phyloP scores from a whole-genome alignment of 352 stramenopile species.

The Phytophthora multivora region DNA sequence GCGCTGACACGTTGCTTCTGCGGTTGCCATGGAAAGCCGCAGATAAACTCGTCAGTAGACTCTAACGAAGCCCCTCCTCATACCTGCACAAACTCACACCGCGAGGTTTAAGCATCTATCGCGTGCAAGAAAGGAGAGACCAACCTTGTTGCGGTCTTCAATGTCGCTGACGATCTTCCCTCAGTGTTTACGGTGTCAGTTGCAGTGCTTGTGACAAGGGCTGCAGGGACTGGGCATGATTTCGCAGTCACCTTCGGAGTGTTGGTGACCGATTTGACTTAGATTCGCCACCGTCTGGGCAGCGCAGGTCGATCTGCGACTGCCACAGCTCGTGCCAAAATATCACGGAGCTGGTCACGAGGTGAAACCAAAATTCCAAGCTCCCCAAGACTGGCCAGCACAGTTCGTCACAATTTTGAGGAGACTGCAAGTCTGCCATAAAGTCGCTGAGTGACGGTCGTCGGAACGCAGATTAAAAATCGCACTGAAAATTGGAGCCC shows the following conservation, averaged over 20 bases:
- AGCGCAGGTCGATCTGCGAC: slow-evolving; percentile 6
- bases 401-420: slow-evolving; percentile 14
- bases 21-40: no score
- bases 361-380: slow-evolving; percentile 6
- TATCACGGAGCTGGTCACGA: neutral
- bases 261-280: slow-evolving; percentile 7
- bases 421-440: neutral
- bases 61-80: neutral
- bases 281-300: neutral
- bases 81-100: neutral
- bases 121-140: neutral
- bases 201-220: slow-evolving; percentile 27
- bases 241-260: neutral
- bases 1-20: no score
- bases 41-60: no score
- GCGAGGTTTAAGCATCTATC: neutral
- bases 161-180: neutral
- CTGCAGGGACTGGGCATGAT: slow-evolving; percentile 18
- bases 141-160: neutral
- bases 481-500: slow-evolving; percentile 10
- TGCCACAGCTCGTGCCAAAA: neutral
- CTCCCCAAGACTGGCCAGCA: neutral
- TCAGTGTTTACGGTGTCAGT: slow-evolving; percentile 12
- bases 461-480: slow-evolving; percentile 29
- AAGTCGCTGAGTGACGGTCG: slow-evolving; percentile 16